phyloP scores from a whole-genome alignment of 2,329 filamentous ascomycete species.

The Pseudogymnoascus sp. region DNA sequence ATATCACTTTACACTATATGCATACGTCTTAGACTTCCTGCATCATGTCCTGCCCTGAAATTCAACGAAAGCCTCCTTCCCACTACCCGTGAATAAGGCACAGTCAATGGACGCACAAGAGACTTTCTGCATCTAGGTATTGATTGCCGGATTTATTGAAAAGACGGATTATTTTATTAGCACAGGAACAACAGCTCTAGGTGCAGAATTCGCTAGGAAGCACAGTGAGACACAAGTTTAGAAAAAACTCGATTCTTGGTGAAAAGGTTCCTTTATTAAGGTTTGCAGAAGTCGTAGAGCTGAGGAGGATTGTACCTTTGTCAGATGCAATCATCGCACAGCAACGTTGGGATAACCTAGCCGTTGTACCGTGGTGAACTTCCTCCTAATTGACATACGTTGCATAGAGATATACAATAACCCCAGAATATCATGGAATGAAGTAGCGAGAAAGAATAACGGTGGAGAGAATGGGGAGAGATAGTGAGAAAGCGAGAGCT shows the following conservation, averaged over 20 bases:
- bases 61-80: background rate
- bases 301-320: background rate
- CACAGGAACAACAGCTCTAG: background rate
- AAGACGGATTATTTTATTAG: background rate
- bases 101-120: background rate
- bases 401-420: too few species aligned
- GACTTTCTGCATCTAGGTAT: background rate
- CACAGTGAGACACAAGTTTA: background rate
- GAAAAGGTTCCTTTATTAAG: background rate
- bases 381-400: background rate
- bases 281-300: background rate
- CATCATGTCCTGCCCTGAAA: background rate
- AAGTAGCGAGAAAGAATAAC: too few species aligned
- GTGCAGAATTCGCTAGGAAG: background rate
- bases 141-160: background rate
- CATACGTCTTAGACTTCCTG: background rate
- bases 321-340: background rate
- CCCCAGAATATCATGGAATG: too few species aligned
- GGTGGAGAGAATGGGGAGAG: too few species aligned
- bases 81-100: background rate
- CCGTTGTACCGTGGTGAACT: too few species aligned
- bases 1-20: too few species aligned
- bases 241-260: background rate
- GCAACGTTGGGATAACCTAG: background rate
- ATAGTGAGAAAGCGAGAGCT: too few species aligned